These are phyloP conservation scores for Eucalyptus rudis DNA, from an alignment of 345 rosid species.

Conservation along the genomic window DNA sequence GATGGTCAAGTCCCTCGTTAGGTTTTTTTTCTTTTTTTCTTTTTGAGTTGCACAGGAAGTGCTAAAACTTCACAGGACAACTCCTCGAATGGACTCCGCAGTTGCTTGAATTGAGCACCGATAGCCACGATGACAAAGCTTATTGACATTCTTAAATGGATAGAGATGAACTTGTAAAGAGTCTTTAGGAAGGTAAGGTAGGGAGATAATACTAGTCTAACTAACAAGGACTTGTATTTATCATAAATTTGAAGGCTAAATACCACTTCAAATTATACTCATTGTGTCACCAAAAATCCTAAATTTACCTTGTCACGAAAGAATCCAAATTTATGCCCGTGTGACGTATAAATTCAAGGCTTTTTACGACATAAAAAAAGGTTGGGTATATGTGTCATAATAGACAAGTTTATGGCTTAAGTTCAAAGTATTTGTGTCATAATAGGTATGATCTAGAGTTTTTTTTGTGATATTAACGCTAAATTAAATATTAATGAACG, in stretches of 20 bases:
- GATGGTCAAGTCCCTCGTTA: not conserved
- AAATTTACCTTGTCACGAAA: not conserved
- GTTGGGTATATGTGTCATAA: no score
- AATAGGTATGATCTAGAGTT: no score
- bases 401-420: no score
- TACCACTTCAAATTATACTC: not conserved
- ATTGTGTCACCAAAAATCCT: no score
- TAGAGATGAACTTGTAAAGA: not conserved
- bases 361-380: no score
- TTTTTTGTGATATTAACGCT: not conserved
- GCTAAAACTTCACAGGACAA: not conserved
- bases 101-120: not conserved
- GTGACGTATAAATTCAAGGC: not conserved
- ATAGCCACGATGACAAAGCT: not conserved
- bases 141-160: not conserved
- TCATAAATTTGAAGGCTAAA: not conserved
- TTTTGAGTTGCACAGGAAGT: not conserved
- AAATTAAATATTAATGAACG: not conserved
- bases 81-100: not conserved
- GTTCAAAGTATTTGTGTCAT: no score
- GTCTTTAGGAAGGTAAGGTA: not conserved
- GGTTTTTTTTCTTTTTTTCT: not conserved
- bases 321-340: rapidly evolving
- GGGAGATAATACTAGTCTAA: not conserved
- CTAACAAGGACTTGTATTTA: not conserved